Base-by-base conservation (phyloP, 257 asterid species). In the Verbena officinalis region DNA sequence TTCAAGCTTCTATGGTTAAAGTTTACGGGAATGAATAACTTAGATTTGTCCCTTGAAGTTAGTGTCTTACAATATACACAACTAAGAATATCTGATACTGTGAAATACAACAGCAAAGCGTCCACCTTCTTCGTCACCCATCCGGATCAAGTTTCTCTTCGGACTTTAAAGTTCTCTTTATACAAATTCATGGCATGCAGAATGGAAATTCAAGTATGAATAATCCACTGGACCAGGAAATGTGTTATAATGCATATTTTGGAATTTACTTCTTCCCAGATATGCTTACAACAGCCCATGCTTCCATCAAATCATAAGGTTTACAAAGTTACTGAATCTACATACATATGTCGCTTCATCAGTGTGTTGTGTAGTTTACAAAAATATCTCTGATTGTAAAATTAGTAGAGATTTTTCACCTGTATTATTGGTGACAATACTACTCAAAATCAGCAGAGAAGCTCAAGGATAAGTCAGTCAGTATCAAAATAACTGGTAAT, bases 381-480 rank as follows among this genome's bases (percentile, higher is more conserved):
- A 43, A 16, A 11, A 49, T 22, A 34, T 59, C 67, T 22, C n/a
- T 49, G 38, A 55, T 9, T 17, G 39, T 54, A 67, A 73, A 73
- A 44, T 10, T 23, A n/a, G 9, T n/a, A 42, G 12, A 1, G 53
- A 8, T 48, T 46, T 57, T 44, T 43, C 30, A 71, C 9, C 61
- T 16, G 33, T 22, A 34, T 40, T 42, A 33, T 49, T 7, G 12
- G 44, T 1, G 48, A 27, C 20, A 31, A 17, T 44, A 24, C 15
- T 34, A 15, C 62, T 54, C 23, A 36, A 62, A 57, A 34, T 52
- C 46, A 59, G 58, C 64, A 16, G 17, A 55, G 14, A 54, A 44
- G 9, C 64, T 52, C 43, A 20, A 63, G 54, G 67, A 33, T 38
- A 43, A 34, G 36, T 52, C 36, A 55, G 24, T 56, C 10, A 15